phyloP scores from a whole-genome alignment of 129 eudicot species.

The Calendula officinalis region DNA sequence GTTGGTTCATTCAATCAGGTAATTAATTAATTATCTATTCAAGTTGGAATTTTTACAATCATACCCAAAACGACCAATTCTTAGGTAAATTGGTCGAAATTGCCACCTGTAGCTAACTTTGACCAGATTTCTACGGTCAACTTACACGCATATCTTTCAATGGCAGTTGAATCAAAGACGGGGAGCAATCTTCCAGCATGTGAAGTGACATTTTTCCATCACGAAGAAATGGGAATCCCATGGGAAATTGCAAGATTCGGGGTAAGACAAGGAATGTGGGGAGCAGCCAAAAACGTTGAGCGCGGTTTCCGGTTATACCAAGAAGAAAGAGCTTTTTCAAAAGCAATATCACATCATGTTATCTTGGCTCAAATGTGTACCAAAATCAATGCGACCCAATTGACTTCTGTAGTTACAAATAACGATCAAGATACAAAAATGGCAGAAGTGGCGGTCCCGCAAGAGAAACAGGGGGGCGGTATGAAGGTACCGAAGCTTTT shows the following conservation, averaged over 20 bases:
- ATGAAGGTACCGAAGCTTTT: slow-evolving; percentile 53
- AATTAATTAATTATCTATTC: background rate
- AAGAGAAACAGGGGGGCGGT: slow-evolving; percentile 39
- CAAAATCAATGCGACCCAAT: slow-evolving; percentile 42
- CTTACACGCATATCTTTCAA: background rate
- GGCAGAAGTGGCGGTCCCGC: slow-evolving; percentile 23
- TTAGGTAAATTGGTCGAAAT: background rate
- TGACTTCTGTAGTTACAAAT: slow-evolving; percentile 26
- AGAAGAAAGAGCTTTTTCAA: slow-evolving; percentile 44
- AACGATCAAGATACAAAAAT: slow-evolving; percentile 11
- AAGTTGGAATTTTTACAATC: background rate
- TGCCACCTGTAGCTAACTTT: background rate
- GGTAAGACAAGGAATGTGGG: slow-evolving; percentile 79
- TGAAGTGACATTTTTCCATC: slow-evolving; percentile 72
- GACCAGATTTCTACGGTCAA: background rate
- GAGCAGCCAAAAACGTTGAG: slow-evolving; percentile 60
- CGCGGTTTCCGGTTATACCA: slow-evolving; percentile 71
- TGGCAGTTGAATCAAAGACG: slow-evolving; percentile 58
- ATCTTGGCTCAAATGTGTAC: slow-evolving; percentile 65
- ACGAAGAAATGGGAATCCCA: slow-evolving; percentile 89
- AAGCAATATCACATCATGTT: slow-evolving; percentile 48
- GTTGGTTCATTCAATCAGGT: slow-evolving; percentile 84
- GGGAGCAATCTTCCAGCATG: slow-evolving; percentile 53
- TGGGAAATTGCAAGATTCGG: slow-evolving; percentile 82
- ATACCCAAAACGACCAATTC: background rate